Conservation (phyloP, 2,329 filamentous ascomycete species). For the Beauveria scarabaeidicola region DNA sequence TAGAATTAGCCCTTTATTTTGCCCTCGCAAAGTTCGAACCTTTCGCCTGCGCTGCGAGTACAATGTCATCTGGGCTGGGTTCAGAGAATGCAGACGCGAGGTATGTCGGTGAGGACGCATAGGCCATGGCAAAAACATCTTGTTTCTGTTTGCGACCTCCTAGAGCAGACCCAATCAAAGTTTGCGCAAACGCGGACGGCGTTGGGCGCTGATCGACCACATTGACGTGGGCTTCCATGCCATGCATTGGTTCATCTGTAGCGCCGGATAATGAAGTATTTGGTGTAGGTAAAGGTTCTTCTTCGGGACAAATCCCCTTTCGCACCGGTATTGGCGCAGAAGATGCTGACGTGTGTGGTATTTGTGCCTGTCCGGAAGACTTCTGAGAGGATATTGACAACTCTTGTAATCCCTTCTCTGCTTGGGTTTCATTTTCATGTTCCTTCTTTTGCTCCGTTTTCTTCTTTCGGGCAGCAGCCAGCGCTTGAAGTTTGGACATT, state of each 20-base stretch:
- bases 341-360: neutral
- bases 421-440: conserved; percentile 18
- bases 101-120: conserved; percentile 40
- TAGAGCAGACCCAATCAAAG: conserved; percentile 39
- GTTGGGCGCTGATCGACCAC: conserved; percentile 12
- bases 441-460: conserved; percentile 59
- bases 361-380: neutral
- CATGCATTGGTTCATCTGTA: neutral
- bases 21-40: conserved; percentile 57
- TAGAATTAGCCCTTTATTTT: conserved; percentile 44
- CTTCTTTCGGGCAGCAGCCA: conserved; percentile 79
- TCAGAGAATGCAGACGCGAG: conserved; percentile 61
- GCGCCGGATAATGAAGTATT: neutral
- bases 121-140: conserved; percentile 37
- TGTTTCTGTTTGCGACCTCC: conserved; percentile 21
- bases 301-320: neutral
- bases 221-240: neutral
- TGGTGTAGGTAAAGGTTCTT: neutral
- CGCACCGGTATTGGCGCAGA: neutral
- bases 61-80: conserved; percentile 86
- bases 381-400: conserved; percentile 23
- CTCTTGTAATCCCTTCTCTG: conserved; percentile 22
- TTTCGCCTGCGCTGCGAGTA: conserved; percentile 81
- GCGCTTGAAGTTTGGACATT: conserved; percentile 80
- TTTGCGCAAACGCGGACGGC: conserved; percentile 50